Conservation (phyloP, 2,329 filamentous ascomycete genomes). For the Pseudogymnoascus destructans region DNA sequence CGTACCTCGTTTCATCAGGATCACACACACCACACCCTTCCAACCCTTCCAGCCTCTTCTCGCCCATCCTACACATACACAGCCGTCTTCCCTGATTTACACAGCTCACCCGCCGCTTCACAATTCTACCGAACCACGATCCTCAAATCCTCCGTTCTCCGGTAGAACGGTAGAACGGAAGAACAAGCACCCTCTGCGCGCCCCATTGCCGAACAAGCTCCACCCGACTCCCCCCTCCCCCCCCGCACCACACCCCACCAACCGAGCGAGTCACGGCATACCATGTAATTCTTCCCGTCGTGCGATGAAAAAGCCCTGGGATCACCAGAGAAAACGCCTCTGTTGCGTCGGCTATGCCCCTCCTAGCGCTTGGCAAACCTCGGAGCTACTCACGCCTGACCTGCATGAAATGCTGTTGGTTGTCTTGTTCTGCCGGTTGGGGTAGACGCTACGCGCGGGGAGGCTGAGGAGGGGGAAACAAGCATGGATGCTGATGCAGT, state of each 20-base stretch:
- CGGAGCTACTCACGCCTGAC: neutral
- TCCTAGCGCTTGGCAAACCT: neutral
- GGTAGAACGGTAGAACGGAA: neutral
- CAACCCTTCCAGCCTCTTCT: neutral
- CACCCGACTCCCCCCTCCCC: neutral
- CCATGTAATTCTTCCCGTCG: neutral
- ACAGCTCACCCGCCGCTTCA: neutral
- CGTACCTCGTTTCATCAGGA: neutral
- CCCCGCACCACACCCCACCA: neutral
- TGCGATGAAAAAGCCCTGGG: neutral
- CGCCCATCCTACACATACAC: neutral
- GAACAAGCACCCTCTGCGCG: neutral
- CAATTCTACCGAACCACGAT: neutral
- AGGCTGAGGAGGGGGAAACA: neutral
- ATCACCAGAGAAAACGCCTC: neutral
- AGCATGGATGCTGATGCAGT: neutral
- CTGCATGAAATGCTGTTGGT: neutral
- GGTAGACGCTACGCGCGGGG: neutral
- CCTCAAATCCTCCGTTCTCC: neutral
- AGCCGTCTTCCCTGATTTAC: neutral
- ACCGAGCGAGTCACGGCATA: neutral
- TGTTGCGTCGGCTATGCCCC: neutral
- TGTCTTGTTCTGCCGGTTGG: neutral
- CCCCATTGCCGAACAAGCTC: neutral
- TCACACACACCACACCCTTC: neutral